Percentiles rank a stretch among this genome's conserved stretches.
Conservation (phyloP, 768 basidiomycete species). For the Sutorius australiensis region DNA sequence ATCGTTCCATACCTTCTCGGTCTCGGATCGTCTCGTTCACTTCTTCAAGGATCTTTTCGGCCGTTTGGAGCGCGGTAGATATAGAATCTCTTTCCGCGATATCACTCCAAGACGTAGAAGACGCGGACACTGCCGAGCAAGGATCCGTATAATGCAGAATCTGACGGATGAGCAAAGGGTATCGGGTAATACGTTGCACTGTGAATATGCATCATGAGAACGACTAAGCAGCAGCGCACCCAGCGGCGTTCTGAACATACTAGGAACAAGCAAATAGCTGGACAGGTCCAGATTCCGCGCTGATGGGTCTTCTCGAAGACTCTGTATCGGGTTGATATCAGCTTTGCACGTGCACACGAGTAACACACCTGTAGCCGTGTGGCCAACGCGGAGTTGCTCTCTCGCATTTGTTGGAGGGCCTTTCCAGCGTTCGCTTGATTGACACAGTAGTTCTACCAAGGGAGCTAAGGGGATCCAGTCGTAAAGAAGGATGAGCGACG, state of each 20-base stretch:
- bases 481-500: constrained; percentile 8
- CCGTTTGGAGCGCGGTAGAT: constrained; percentile 49
- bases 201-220: not conserved
- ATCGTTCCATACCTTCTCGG: constrained; percentile 75
- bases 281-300: constrained; percentile 84
- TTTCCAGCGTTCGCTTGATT: constrained; percentile 80
- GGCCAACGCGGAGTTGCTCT: constrained; percentile 62
- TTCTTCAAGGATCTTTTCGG: constrained; percentile 68
- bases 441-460: constrained; percentile 75
- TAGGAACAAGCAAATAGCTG: constrained; percentile 88
- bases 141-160: constrained; percentile 76
- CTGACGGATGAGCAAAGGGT: constrained; percentile 85
- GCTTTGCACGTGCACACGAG: no score
- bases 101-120: constrained; percentile 9
- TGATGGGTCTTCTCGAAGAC: constrained; percentile 70
- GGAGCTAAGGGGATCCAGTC: not conserved
- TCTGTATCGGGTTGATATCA: constrained; percentile 36
- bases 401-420: constrained; percentile 68
- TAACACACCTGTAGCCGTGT: constrained; percentile 59
- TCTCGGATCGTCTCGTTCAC: constrained; percentile 91
- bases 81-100: constrained; percentile 55
- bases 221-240: not conserved
- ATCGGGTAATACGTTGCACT: constrained; percentile 97
- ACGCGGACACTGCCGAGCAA: constrained; percentile 23
- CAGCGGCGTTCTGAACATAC: constrained; percentile 39